A percentile compares a stretch with the other conserved stretches of the same genome.
phyloP scores from a whole-genome alignment of 345 rosid genomes.

The Sapria himalayana region DNA sequence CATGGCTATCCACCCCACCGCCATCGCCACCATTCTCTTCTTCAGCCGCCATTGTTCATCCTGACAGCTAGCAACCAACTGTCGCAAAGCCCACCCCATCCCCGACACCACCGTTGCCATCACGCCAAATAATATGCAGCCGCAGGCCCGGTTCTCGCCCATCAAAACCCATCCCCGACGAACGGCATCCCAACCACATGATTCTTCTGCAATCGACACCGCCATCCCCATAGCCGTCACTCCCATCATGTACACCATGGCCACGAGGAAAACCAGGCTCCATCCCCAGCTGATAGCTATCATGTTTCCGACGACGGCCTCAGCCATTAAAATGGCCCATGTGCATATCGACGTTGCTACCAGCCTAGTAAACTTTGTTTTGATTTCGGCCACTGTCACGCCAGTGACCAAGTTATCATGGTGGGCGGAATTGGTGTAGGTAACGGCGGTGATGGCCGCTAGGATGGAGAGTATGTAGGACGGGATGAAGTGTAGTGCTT shows the following conservation, averaged over 20 bases:
- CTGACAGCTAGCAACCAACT: slow-evolving; percentile 18
- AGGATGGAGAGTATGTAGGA: slow-evolving; percentile 31
- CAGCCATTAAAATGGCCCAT: slow-evolving; percentile 23
- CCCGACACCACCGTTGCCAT: slow-evolving; percentile 23
- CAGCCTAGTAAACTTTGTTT: slow-evolving; percentile 19
- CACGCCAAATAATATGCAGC: slow-evolving; percentile 28
- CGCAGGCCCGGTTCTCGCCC: slow-evolving; percentile 32
- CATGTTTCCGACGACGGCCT: slow-evolving; percentile 14
- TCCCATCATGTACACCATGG: slow-evolving; percentile 30
- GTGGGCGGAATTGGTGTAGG: slow-evolving; percentile 15
- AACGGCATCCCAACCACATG: slow-evolving; percentile 41
- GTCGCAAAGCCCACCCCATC: slow-evolving; percentile 35
- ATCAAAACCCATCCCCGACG: slow-evolving; percentile 24
- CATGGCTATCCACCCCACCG: slow-evolving; percentile 18
- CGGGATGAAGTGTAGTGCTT: slow-evolving; percentile 26
- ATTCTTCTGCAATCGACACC: slow-evolving; percentile 38
- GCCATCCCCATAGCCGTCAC: slow-evolving; percentile 37
- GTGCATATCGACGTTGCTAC: slow-evolving; percentile 29
- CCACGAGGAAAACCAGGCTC: slow-evolving; percentile 9
- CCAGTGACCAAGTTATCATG: slow-evolving; percentile 9
- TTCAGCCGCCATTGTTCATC: slow-evolving; percentile 7
- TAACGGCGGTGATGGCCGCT: slow-evolving; percentile 17
- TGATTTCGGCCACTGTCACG: slow-evolving; percentile 12
- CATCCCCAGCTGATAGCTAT: slow-evolving; percentile 11
- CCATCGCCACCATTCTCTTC: slow-evolving; percentile 17